Conservation (phyloP, 805 yeast species). For the Brettanomyces anomalus region DNA sequence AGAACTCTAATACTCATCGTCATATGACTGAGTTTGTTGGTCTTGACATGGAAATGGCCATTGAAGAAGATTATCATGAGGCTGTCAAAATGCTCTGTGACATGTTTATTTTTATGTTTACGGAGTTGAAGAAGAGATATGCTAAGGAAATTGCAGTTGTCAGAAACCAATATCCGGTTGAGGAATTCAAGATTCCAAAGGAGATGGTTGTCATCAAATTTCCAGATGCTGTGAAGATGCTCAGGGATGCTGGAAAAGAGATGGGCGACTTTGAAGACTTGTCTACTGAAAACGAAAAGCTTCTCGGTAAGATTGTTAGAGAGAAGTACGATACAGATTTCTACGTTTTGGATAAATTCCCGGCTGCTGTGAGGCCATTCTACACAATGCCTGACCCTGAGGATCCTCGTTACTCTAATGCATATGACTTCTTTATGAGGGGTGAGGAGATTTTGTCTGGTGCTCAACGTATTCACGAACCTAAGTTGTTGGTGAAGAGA, state of each 20-base stretch:
- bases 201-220: conserved; percentile 85
- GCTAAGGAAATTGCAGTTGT: conserved; percentile 80
- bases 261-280: conserved; percentile 86
- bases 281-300: conserved; percentile 89
- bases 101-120: conserved; percentile 81
- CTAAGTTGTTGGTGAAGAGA: conserved; percentile 72
- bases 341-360: conserved; percentile 97
- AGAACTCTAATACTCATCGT: conserved; percentile 97
- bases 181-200: conserved; percentile 90
- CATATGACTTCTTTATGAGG: conserved; percentile 99
- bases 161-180: conserved; percentile 93
- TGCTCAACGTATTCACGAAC: conserved; percentile 98
- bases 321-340: conserved; percentile 96
- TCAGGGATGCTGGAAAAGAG: conserved; percentile 79
- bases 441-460: conserved; percentile 99
- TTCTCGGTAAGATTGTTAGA: conserved; percentile 82
- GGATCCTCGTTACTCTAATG: conserved; percentile 89
- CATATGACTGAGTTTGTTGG: conserved; percentile 99
- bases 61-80: conserved; percentile 97
- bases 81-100: conserved; percentile 48
- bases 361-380: conserved; percentile 93
- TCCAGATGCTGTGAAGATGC: conserved; percentile 83
- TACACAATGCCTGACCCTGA: conserved; percentile 98
- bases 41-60: conserved; percentile 94
- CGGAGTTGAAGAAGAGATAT: conserved; percentile 72